Evolutionary conservation across 495 filamentous ascomycete species (phyloP).

Genomic region (Talaromyces wortmannii): DNA sequence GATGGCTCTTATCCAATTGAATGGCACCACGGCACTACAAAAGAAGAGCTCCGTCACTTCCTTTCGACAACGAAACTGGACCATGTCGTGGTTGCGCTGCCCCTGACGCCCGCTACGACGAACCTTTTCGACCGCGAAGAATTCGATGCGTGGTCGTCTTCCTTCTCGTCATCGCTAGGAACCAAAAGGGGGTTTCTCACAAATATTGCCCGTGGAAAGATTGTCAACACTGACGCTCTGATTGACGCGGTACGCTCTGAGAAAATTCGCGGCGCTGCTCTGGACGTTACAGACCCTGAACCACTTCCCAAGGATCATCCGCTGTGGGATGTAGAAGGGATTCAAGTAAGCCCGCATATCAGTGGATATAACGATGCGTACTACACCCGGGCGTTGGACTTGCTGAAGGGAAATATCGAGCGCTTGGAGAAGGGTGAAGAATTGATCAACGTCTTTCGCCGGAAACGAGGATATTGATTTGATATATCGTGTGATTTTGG

Average conservation of each 20-base stretch:
- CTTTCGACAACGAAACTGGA: slow-evolving; percentile 54
- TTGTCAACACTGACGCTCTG: slow-evolving; percentile 59
- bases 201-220: slow-evolving; percentile 62
- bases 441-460: slow-evolving; percentile 56
- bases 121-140: slow-evolving; percentile 52
- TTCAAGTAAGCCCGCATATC: slow-evolving; percentile 67
- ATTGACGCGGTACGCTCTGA: slow-evolving; percentile 47
- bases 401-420: slow-evolving; percentile 54
- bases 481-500: background rate
- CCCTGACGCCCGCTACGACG: slow-evolving; percentile 54
- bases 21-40: slow-evolving; percentile 60
- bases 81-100: slow-evolving; percentile 57
- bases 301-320: slow-evolving; percentile 58
- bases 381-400: slow-evolving; percentile 42
- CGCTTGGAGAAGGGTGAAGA: slow-evolving; percentile 45
- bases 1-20: slow-evolving; percentile 55
- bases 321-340: slow-evolving; percentile 58
- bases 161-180: background rate
- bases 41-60: slow-evolving; percentile 51
- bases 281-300: slow-evolving; percentile 77
- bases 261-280: slow-evolving; percentile 55
- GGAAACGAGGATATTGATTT: slow-evolving; percentile 52
- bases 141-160: slow-evolving; percentile 46
- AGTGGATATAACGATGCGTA: slow-evolving; percentile 52
- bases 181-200: slow-evolving; percentile 48